Evolutionary conservation across 208 protist genomes (phyloP).

Genomic region (Acanthamoeba lenticulata): DNA sequence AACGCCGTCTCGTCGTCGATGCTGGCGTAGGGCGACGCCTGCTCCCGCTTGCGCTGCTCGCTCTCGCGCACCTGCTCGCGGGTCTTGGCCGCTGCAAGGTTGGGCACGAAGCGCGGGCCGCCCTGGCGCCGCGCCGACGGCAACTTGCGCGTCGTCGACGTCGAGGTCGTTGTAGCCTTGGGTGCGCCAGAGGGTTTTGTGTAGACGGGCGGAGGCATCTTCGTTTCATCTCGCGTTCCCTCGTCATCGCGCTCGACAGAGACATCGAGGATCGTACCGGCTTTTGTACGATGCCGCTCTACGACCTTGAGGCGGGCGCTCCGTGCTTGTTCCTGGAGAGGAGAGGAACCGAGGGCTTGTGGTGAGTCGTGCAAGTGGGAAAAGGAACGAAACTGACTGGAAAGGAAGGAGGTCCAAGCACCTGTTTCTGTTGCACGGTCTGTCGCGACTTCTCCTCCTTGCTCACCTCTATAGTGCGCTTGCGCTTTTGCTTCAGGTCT

Average conservation of each 20-base stretch:
- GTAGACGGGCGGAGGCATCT: neutral
- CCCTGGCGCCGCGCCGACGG: neutral
- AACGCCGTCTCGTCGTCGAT: neutral
- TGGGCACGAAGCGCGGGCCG: neutral
- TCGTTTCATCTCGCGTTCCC: neutral
- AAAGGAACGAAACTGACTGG: too few species aligned
- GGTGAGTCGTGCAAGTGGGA: too few species aligned
- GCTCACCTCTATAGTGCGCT: neutral
- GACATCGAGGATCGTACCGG: slow-evolving; percentile 23
- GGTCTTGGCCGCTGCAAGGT: slow-evolving; percentile 6
- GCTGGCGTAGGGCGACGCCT: neutral
- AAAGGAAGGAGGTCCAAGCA: neutral
- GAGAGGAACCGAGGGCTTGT: neutral
- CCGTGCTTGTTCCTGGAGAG: neutral
- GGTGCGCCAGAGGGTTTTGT: neutral
- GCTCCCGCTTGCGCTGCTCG: slow-evolving; percentile 2
- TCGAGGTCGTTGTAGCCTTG: neutral
- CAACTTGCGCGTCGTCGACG: neutral
- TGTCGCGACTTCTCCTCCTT: neutral
- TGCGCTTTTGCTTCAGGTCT: slow-evolving; percentile 22
- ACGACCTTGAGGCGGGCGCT: neutral
- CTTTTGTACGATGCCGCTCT: neutral
- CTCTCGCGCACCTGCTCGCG: neutral
- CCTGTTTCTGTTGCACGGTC: neutral
- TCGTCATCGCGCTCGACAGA: neutral